Evolutionary conservation across 169 alveolate genomes (phyloP).

Genomic region (Babesia ovis): DNA sequence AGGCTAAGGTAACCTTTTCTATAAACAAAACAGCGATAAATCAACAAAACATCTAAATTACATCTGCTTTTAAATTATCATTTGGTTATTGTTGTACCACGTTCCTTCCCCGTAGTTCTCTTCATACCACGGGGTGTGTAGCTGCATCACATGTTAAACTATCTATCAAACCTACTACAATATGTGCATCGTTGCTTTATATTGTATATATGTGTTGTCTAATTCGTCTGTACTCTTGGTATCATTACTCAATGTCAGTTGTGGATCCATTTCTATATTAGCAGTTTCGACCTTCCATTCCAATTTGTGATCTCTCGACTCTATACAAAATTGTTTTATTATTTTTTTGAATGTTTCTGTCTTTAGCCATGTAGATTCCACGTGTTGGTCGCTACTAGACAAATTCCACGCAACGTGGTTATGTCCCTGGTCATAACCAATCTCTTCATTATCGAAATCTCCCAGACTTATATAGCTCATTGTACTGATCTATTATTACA

Average conservation of each 20-base stretch:
- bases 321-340: slow-evolving; percentile 32
- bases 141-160: neutral
- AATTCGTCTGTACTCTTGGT: neutral
- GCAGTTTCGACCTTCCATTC: slow-evolving; percentile 38
- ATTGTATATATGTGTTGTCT: neutral
- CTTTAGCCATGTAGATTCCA: neutral
- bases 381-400: neutral
- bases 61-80: no score
- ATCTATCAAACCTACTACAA: slow-evolving; percentile 15
- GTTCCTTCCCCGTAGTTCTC: neutral
- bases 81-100: neutral
- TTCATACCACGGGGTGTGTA: slow-evolving; percentile 4
- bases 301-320: slow-evolving; percentile 29
- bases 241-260: no score
- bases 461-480: slow-evolving; percentile 34
- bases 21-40: no score
- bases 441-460: slow-evolving; percentile 2
- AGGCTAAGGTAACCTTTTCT: no score
- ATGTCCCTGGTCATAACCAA: neutral
- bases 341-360: slow-evolving; percentile 4
- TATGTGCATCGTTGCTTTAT: slow-evolving; percentile 33
- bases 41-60: no score
- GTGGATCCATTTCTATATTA: neutral
- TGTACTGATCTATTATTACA: neutral
- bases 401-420: neutral